Evolutionary conservation across 495 filamentous ascomycete genomes (phyloP).

Genomic region (Articulospora tetracladia): DNA sequence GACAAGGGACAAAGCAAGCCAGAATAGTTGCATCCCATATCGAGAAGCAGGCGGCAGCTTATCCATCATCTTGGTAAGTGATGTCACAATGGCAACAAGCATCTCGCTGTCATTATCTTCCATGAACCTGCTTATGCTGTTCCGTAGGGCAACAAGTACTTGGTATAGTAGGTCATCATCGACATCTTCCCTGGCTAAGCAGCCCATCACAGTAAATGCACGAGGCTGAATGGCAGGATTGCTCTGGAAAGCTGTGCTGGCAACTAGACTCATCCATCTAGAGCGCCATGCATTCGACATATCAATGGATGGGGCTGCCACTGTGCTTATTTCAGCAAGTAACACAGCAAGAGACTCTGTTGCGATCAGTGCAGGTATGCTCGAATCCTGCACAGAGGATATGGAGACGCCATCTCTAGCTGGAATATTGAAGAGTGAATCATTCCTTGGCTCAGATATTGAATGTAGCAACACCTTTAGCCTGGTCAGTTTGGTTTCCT

Average conservation of each 20-base stretch:
- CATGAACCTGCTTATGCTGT: constrained; percentile 53
- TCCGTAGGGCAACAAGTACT: constrained; percentile 59
- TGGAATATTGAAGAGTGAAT: constrained; percentile 31
- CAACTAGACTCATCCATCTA: constrained; percentile 66
- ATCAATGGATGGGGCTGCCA: constrained; percentile 58
- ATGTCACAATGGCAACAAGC: constrained; percentile 60
- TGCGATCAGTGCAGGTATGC: constrained; percentile 38
- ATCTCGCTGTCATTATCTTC: constrained; percentile 59
- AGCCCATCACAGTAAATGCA: constrained; percentile 67
- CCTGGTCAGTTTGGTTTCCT: constrained; percentile 48
- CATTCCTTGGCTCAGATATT: constrained; percentile 50
- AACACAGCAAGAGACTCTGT: constrained; percentile 51
- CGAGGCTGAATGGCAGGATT: constrained; percentile 65
- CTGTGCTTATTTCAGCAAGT: constrained; percentile 55
- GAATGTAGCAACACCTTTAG: constrained; percentile 48
- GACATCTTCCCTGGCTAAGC: constrained; percentile 61
- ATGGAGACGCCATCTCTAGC: constrained; percentile 40
- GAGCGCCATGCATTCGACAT: constrained; percentile 66
- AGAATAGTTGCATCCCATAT: constrained; percentile 65
- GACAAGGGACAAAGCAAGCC: constrained; percentile 62
- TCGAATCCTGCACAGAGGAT: constrained; percentile 42
- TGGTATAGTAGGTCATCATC: constrained; percentile 68
- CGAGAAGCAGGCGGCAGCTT: constrained; percentile 59
- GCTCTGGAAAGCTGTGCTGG: constrained; percentile 66
- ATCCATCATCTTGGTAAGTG: constrained; percentile 64